Evolutionary conservation across 148 eudicot genomes (phyloP).

Genomic region (Oxyria digyna): DNA sequence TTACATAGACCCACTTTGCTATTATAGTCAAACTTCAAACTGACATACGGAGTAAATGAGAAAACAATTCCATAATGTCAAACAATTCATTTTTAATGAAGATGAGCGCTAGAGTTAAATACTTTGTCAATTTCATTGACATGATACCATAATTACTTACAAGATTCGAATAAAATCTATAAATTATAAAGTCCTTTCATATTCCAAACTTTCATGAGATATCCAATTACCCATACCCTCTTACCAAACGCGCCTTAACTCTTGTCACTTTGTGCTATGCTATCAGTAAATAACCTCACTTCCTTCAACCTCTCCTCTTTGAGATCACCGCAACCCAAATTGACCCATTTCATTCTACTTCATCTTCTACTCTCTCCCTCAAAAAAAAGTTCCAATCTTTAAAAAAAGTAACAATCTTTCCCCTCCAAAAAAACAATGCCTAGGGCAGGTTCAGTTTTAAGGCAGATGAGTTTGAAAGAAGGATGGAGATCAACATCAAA

Average conservation of each 20-base stretch:
- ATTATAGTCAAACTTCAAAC: too few relatives aligned
- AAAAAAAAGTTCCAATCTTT: too few relatives aligned
- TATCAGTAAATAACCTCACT: not conserved
- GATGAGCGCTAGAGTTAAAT: not conserved
- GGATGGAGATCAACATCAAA: constrained; percentile 50
- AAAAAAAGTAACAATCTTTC: not conserved
- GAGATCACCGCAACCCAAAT: not conserved
- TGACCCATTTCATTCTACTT: not conserved
- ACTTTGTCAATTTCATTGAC: not conserved
- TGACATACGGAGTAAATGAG: too few relatives aligned
- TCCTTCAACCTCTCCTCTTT: constrained; percentile 2
- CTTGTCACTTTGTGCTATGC: not conserved
- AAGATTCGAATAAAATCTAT: too few relatives aligned
- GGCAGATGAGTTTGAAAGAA: constrained; percentile 65
- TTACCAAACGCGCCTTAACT: not conserved
- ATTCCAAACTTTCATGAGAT: not conserved
- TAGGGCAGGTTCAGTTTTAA: constrained; percentile 45
- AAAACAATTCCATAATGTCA: too few relatives aligned
- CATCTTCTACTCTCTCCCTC: not conserved
- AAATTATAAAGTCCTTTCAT: not conserved
- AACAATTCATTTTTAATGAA: not conserved
- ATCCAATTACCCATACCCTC: not conserved
- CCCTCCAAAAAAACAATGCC: constrained; percentile 25
- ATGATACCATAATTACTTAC: too few relatives aligned
- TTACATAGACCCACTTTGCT: too few relatives aligned